These are phyloP conservation scores for Kwoniella shandongensis DNA, from an alignment of 768 basidiomycete species.

Conservation along the genomic window DNA sequence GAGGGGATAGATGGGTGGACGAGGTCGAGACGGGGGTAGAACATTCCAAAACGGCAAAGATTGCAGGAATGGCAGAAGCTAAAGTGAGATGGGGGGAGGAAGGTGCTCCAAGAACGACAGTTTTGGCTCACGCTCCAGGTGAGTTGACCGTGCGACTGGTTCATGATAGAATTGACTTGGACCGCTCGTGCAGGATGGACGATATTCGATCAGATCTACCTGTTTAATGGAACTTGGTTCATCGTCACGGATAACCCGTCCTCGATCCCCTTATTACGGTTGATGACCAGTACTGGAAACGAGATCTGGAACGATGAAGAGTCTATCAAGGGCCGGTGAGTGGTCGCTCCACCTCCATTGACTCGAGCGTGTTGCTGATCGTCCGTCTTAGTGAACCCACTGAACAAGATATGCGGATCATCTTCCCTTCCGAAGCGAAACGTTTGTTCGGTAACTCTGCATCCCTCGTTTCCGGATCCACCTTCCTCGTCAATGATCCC, in stretches of 20 bases:
- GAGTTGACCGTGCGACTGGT: slow-evolving; percentile 38
- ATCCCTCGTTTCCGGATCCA: slow-evolving; percentile 71
- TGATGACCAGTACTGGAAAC: slow-evolving; percentile 71
- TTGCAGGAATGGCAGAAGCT: slow-evolving; percentile 45
- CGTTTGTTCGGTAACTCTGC: slow-evolving; percentile 71
- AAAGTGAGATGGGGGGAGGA: slow-evolving; percentile 46
- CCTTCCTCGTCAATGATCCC: slow-evolving; percentile 81
- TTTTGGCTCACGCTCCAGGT: slow-evolving; percentile 78
- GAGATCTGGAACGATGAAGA: slow-evolving; percentile 63
- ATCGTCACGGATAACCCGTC: slow-evolving; percentile 74
- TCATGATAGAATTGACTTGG: slow-evolving; percentile 19
- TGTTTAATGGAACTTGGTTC: slow-evolving; percentile 76
- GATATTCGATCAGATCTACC: slow-evolving; percentile 77
- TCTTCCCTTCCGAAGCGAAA: slow-evolving; percentile 67
- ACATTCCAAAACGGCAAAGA: slow-evolving; percentile 25
- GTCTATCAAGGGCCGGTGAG: slow-evolving; percentile 56
- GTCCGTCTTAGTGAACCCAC: slow-evolving; percentile 61
- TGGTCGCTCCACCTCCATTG: background rate
- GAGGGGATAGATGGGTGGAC: slow-evolving; percentile 28
- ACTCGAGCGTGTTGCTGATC: background rate
- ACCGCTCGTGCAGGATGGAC: slow-evolving; percentile 71
- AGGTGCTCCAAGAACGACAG: slow-evolving; percentile 57
- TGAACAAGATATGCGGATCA: slow-evolving; percentile 73
- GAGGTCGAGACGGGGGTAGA: slow-evolving; percentile 35
- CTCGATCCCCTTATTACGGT: slow-evolving; percentile 64